A percentile compares a stretch with the other conserved stretches of the same genome.
These are phyloP conservation scores for Dothistroma pini DNA, from an alignment of 2,329 filamentous ascomycete genomes.

Conservation along the genomic window DNA sequence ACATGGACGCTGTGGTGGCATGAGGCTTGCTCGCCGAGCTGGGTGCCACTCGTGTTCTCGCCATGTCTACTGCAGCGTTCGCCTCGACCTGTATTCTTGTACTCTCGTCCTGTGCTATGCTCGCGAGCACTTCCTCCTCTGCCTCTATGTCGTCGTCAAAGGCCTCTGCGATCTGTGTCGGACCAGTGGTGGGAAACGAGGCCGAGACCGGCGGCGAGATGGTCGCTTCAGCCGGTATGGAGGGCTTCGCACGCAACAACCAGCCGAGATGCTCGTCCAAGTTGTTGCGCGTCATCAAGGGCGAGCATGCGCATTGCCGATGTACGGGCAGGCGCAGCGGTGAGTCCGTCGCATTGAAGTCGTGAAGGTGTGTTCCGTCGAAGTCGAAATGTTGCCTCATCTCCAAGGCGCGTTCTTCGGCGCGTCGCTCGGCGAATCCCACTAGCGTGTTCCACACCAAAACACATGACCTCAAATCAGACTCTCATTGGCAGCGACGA, in stretches of 20 bases:
- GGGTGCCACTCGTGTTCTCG: conserved; percentile 42
- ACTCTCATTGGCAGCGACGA: background rate
- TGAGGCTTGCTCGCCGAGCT: conserved; percentile 39
- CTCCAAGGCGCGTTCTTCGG: background rate
- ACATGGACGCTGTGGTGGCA: conserved; percentile 18
- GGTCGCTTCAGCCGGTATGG: conserved; percentile 35
- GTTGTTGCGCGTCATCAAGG: conserved; percentile 48
- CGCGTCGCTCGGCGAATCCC: background rate
- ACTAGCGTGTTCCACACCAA: background rate
- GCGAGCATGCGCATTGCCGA: conserved; percentile 29
- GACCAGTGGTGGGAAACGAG: conserved; percentile 12
- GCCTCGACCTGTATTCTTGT: conserved; percentile 1
- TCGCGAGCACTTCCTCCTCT: conserved; percentile 4
- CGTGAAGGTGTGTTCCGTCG: background rate
- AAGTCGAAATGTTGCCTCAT: background rate
- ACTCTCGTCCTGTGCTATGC: background rate
- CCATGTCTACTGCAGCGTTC: conserved; percentile 38
- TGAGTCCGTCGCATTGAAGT: conserved; percentile 3
- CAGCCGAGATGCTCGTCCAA: conserved; percentile 47
- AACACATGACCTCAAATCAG: background rate
- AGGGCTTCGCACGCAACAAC: conserved; percentile 46
- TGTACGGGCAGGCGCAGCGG: background rate
- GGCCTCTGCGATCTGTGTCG: conserved; percentile 10
- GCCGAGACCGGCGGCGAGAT: conserved; percentile 22
- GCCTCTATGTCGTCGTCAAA: background rate